Base-by-base conservation (phyloP, 495 filamentous ascomycete species). In the Talaromyces adpressus region DNA sequence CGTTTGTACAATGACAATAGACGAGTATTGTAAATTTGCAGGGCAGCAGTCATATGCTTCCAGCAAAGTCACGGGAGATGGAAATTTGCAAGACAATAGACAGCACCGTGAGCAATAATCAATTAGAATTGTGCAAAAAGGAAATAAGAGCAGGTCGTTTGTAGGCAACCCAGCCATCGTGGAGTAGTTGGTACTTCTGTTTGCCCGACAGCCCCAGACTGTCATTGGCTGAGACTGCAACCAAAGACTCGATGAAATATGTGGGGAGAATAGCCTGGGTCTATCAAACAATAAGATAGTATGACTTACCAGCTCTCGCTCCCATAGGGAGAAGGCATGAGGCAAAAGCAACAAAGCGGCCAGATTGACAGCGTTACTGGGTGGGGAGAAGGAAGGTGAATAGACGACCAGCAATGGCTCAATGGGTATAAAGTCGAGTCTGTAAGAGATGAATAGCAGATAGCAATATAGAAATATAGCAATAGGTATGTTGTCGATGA, bases 301-400 rank as follows among this genome's bases (percentile, higher is more conserved):
- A 36, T 29, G 29, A 45, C 54, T 58, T 57, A 57, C 54, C 62
- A 58, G 51, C 62, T 63, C 30, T 30, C 54, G 41, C 60, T 62
- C 60, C 60, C 60, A 62, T 52, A 53, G 60, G 60, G 60, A 62
- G 56, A 36, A 58, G 60, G 60, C 60, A 62, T 51, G 60, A 52
- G 41, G 60, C 60, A 29, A 29, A 32, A 32, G 41, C 60, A 62
- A 62, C 41, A 53, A 45, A 51, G 60, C 47, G 60, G 60, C 60
- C 60, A 62, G 60, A 34, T 52, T 62, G 60, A 47, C 60, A 29
- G 45, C 12, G 52, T n/a, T 29, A 14, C 27, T 25, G 12, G 45
- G 18, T 25, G 20, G n/a, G 32, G 8, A 18, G 8, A 8, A 18
- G 3, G 34, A 29, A 47, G 8, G n/a, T 53, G 52, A 49, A 47